These are phyloP conservation scores for Chlamydomonas reinhardtii DNA, from an alignment of 163 green algal species.

Conservation along the genomic window DNA sequence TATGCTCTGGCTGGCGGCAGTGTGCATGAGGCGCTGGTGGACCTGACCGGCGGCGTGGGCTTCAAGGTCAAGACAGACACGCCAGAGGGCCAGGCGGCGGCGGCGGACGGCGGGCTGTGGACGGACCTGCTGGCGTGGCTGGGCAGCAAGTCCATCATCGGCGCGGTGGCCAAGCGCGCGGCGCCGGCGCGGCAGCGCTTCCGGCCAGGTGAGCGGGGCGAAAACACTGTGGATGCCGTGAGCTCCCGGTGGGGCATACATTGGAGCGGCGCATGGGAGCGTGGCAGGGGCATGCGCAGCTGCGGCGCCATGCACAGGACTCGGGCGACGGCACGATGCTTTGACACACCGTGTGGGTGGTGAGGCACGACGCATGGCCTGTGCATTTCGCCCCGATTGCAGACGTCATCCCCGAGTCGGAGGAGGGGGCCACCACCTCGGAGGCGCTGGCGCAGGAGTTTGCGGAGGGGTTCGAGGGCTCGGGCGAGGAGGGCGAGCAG, in stretches of 20 bases:
- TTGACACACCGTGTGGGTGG: no score
- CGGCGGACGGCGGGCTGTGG: constrained; percentile 36
- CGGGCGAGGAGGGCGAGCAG: neutral
- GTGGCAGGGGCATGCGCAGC: no score
- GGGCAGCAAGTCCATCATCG: constrained; percentile 45
- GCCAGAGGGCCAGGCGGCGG: neutral
- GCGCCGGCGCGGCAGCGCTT: constrained; percentile 7
- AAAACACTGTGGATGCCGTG: no score
- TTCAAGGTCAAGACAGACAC: constrained; percentile 61
- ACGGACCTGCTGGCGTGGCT: constrained; percentile 47
- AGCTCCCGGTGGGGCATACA: no score
- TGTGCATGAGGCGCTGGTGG: constrained; percentile 65
- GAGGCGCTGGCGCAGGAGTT: no score
- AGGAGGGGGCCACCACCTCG: no score
- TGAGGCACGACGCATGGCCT: no score
- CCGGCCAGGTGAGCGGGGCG: neutral
- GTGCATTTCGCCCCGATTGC: neutral
- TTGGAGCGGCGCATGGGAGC: no score
- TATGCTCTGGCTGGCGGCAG: constrained; percentile 58
- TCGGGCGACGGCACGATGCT: no score
- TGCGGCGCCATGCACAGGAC: no score
- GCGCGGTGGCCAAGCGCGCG: constrained; percentile 43
- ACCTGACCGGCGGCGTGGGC: constrained; percentile 67
- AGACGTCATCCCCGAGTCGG: neutral
- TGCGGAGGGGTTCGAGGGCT: no score